Conservation (phyloP, 1,284 basidiomycete genomes). For the Stygiomarasmius scandens region DNA sequence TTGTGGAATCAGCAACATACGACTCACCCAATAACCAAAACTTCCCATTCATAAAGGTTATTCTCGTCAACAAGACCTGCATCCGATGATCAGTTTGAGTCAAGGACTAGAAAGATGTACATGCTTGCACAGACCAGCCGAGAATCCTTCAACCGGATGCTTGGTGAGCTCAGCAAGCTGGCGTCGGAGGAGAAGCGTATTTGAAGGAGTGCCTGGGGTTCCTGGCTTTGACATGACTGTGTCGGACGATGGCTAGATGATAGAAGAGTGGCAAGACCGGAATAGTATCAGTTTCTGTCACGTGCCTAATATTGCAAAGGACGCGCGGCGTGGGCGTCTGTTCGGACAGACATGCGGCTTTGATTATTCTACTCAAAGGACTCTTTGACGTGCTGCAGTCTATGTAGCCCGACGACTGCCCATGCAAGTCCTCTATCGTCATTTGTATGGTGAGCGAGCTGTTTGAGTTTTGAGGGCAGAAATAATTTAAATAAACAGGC, state of each 20-base stretch:
- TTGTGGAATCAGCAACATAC: constrained; percentile 1
- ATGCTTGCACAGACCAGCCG: constrained; percentile 63
- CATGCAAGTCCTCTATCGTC: too few species aligned
- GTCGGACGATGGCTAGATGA: constrained; percentile 10
- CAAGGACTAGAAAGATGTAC: constrained; percentile 24
- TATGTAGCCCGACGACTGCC: too few species aligned
- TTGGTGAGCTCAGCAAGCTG: constrained; percentile 88
- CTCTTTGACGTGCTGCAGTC: too few species aligned
- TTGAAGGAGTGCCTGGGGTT: constrained; percentile 45
- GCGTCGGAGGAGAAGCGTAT: constrained; percentile 75
- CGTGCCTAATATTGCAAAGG: too few species aligned
- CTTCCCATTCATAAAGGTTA: constrained; percentile 93
- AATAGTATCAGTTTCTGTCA: too few species aligned
- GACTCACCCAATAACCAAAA: constrained; percentile 88
- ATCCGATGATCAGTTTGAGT: constrained; percentile 19
- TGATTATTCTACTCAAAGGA: too few species aligned
- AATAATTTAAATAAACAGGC: too few species aligned
- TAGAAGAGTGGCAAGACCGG: too few species aligned
- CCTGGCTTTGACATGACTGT: constrained; percentile 51
- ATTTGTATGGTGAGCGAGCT: too few species aligned
- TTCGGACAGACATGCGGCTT: too few species aligned
- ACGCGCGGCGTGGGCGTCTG: too few species aligned
- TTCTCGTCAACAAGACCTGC: constrained; percentile 89
- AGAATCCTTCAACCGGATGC: constrained; percentile 91
- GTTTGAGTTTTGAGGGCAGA: too few species aligned